These are phyloP conservation scores for Ustilago trichophora DNA, from an alignment of 1,284 basidiomycete species.

Conservation along the genomic window DNA sequence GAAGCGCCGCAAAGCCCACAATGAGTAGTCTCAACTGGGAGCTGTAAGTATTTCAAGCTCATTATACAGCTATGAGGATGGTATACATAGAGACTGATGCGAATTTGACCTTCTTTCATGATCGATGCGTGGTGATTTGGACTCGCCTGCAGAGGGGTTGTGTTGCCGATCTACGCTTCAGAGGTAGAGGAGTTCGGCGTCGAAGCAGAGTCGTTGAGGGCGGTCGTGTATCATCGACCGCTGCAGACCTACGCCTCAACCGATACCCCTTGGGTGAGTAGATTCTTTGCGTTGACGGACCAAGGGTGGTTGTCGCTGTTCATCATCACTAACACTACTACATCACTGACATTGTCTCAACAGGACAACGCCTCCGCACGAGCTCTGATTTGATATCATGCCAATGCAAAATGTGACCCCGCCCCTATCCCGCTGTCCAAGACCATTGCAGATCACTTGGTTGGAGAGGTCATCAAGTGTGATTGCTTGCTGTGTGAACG, in stretches of 20 bases:
- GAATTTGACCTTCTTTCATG: neutral
- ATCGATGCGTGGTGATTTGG: neutral
- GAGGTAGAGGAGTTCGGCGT: constrained; percentile 37
- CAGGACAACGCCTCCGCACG: constrained; percentile 14
- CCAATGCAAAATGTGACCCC: no score
- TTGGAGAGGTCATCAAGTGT: no score
- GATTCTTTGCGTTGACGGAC: neutral
- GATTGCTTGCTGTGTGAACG: no score
- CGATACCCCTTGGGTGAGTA: constrained; percentile 56
- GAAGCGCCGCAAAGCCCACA: constrained; percentile 27
- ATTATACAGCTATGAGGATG: no score
- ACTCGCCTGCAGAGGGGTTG: constrained; percentile 30
- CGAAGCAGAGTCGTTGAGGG: constrained; percentile 25
- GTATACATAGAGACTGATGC: no score
- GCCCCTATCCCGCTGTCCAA: no score
- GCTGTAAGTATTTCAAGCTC: constrained; percentile 27
- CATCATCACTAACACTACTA: no score
- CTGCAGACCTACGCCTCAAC: constrained; percentile 24
- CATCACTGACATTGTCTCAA: no score
- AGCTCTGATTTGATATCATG: constrained; percentile 5
- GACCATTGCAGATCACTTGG: no score
- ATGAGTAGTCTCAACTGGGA: constrained; percentile 59
- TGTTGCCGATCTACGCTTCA: constrained; percentile 45
- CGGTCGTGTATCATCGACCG: constrained; percentile 52
- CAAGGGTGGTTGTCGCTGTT: no score